Conservation (phyloP, 1,284 basidiomycete species). For the Papiliotrema terrestris region DNA sequence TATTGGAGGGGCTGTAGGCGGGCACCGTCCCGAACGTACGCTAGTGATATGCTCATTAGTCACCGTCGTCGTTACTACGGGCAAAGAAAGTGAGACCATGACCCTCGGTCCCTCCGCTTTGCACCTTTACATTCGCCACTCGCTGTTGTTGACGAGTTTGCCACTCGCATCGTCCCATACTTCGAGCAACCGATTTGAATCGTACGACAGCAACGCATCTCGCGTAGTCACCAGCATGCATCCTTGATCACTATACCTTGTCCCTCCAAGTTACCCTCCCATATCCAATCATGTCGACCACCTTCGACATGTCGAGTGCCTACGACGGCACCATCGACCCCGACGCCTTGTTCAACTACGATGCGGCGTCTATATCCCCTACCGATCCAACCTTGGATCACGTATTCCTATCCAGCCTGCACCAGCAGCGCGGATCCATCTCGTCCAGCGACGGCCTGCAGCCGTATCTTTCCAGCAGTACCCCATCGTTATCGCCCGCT, state of each 20-base stretch:
- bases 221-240: background rate
- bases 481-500: conserved; percentile 15
- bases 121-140: too few relatives aligned
- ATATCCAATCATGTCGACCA: background rate
- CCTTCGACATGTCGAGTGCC: background rate
- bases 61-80: too few relatives aligned
- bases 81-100: too few relatives aligned
- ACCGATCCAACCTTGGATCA: background rate
- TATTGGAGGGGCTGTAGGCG: too few relatives aligned
- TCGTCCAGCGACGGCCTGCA: background rate
- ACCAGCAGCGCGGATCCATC: background rate
- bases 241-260: background rate
- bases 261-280: too few relatives aligned
- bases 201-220: background rate
- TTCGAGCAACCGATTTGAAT: background rate
- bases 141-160: too few relatives aligned
- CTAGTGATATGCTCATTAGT: too few relatives aligned
- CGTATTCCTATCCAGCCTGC: background rate
- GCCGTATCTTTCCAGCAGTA: conserved; percentile 12
- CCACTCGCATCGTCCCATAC: too few relatives aligned
- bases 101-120: too few relatives aligned
- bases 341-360: background rate
- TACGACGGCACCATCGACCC: background rate
- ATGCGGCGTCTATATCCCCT: background rate
- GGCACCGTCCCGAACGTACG: too few relatives aligned